Evolutionary conservation across 169 alveolate genomes (phyloP).

Genomic region (Plasmodium coatneyi): DNA sequence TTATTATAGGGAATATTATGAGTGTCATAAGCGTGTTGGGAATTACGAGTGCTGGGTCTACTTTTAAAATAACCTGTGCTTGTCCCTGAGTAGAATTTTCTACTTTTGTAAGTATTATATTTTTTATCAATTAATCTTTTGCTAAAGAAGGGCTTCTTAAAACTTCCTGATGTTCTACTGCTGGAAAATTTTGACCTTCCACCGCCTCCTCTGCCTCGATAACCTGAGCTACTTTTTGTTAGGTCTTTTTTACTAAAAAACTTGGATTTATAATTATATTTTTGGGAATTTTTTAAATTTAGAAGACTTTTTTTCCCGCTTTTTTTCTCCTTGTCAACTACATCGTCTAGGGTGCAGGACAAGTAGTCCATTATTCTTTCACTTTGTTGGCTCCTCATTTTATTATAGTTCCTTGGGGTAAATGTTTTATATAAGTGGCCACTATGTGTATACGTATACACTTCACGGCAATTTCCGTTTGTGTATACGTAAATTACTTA

Average conservation of each 20-base stretch:
- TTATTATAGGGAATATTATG: constrained; percentile 22
- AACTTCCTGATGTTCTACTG: constrained; percentile 55
- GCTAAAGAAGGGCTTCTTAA: constrained; percentile 41
- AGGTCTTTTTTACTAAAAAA: constrained; percentile 46
- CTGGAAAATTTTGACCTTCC: constrained; percentile 27
- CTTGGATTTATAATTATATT: constrained; percentile 30
- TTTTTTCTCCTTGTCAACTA: constrained; percentile 59
- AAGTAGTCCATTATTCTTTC: constrained; percentile 73
- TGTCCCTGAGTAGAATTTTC: not conserved
- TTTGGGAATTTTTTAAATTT: constrained; percentile 11
- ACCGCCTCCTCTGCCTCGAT: constrained; percentile 66
- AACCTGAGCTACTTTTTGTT: constrained; percentile 39
- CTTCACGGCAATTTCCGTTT: constrained; percentile 1
- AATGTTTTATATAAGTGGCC: not conserved
- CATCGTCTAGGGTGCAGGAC: constrained; percentile 72
- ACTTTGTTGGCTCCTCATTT: constrained; percentile 60
- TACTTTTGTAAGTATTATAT: constrained; percentile 16
- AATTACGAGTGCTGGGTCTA: constrained; percentile 5
- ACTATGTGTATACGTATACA: not conserved
- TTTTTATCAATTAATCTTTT: constrained; percentile 40
- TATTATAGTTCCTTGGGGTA: not conserved
- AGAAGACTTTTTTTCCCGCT: constrained; percentile 55
- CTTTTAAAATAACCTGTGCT: constrained; percentile 50
- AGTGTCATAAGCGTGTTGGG: constrained; percentile 38
- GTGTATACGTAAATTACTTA: not conserved